Base-by-base conservation (phyloP, 257 asterid species). In the Solanum clarkiae region DNA sequence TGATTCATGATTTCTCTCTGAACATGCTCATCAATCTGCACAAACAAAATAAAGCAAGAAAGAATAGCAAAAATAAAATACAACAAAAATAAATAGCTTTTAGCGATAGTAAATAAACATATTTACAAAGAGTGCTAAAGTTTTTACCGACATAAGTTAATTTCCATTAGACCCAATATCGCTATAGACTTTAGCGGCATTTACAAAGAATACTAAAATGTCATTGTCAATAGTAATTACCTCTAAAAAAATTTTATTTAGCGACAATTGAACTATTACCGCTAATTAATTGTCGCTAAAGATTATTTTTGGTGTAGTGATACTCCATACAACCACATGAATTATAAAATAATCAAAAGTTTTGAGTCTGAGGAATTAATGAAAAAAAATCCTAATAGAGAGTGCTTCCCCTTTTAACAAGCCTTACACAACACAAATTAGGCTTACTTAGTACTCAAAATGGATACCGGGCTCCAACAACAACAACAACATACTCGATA, bases 1-100 rank as follows among this genome's bases (percentile, higher is more conserved):
- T 94, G 97, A 74, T 94, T 93, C 92, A 93, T 90, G 88, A 93
- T 94, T 85, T 94, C 98, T 88, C 97, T 93, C 49, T 92, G 95
- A 42, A 94, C 97, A 88, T 94, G 94, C 54, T 94, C 98, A 88
- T 94, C 96, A 86, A 93, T 93, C 98, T 93, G 65, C 84, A 84
- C 1, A 80, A 12, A 83, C 4, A 47, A 65, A 82, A 74, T n/a
- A 62, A 84, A 51, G 1, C 10, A 11, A 9, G 49, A 18, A 63
- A 49, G 0, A 55, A 18, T 62, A 68, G 3, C 0, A 69, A 81
- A 85, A 49, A 71, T 3, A 32, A 3, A 32, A 32, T 32, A 32
- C 36, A 32, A 32, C 36, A 32, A 32, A 32, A 32, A 32, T 32
- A 32, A 32, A 32, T 32, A 32, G 36, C 36, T 32, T 32, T 32